These are phyloP conservation scores for Cylindrotheca closterium DNA, from an alignment of 108 stramenopile species.

Conservation along the genomic window DNA sequence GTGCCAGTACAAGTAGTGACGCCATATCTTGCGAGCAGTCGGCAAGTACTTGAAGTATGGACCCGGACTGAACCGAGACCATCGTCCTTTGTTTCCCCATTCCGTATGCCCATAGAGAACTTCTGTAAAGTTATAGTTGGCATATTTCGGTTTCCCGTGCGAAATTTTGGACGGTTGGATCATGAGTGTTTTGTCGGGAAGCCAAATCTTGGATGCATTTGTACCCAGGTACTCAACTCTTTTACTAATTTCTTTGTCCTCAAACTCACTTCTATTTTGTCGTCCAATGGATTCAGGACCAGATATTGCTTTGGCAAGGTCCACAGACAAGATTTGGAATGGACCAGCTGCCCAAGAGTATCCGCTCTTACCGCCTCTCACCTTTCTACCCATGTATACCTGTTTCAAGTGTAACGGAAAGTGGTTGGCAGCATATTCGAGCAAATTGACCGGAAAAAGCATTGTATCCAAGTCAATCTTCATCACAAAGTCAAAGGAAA, in stretches of 20 bases:
- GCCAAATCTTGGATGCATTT: not conserved
- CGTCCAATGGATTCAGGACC: not conserved
- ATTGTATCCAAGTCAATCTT: conserved; percentile 16
- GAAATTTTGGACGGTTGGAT: not conserved
- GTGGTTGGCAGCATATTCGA: not conserved
- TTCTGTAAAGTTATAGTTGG: not conserved
- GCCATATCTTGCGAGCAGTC: conserved; percentile 11
- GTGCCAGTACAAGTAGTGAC: not conserved
- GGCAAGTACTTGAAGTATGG: conserved; percentile 6
- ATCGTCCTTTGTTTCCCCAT: not conserved
- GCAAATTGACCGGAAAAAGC: conserved; percentile 7
- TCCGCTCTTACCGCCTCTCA: conserved; percentile 3
- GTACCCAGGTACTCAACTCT: not conserved
- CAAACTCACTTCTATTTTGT: not conserved
- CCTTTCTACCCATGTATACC: conserved; percentile 1
- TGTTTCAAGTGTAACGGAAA: conserved; percentile 6
- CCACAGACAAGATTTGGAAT: conserved; percentile 21
- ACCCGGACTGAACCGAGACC: not conserved
- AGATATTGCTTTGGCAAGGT: conserved; percentile 21
- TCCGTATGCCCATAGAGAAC: conserved; percentile 3
- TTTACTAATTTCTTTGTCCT: not conserved
- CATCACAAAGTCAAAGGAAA: conserved; percentile 11
- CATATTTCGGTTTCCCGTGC: not conserved
- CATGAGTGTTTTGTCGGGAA: not conserved
- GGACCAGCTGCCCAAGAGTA: conserved; percentile 11